Base-by-base conservation (phyloP, 129 eudicot species). In the Saposhnikovia divaricata region DNA sequence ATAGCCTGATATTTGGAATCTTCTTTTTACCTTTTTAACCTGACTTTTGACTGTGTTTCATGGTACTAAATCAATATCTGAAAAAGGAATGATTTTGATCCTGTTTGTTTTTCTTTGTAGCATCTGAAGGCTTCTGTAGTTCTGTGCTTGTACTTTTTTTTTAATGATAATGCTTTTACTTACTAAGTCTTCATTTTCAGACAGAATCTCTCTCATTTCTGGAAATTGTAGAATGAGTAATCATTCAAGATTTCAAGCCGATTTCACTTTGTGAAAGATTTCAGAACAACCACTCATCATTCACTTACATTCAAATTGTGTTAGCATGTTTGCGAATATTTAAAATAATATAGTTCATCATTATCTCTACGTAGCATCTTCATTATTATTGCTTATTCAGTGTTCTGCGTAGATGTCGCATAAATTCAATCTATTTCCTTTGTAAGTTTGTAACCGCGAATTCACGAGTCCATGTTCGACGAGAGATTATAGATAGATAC, bases 11-110 rank as follows among this genome's bases (percentile, higher is more conserved):
- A 63, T 76, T 48, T 45, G 63, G 50, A 75, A 44, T 72, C 75
- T 48, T 31, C 70, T 77, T 65, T 70, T 80, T 69, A 82, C 79
- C 79, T 85, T 85, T 81, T 39, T 27, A 84, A 81, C 79, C 27
- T 73, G 40, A 61, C 87, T 84, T 85, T 84, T 65, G 13, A 87
- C 93, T 89, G 88, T 89, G 89, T 89, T 86, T 75, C 87, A 86
- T 87, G 85, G 89, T 84, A 92, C 92, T 76, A 10, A 39, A 21
- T 42, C 76, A 0, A 76, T 40, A 71, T 76, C 80, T 74, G 83
- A 78, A 85, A 88, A 72, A 81, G 72, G 77, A 72, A 83, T 78
- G 89, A 88, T 88, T 80, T 90, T 83, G 77, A 87, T 82, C 92
- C 43, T 68, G 19, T 68, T 68, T 31, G 73, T 68, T 68, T 68